A percentile compares a stretch with the other conserved stretches of the same genome.
These are phyloP conservation scores for Eragrostis curvula DNA, from an alignment of 176 grass and related monocot species.

Conservation along the genomic window DNA sequence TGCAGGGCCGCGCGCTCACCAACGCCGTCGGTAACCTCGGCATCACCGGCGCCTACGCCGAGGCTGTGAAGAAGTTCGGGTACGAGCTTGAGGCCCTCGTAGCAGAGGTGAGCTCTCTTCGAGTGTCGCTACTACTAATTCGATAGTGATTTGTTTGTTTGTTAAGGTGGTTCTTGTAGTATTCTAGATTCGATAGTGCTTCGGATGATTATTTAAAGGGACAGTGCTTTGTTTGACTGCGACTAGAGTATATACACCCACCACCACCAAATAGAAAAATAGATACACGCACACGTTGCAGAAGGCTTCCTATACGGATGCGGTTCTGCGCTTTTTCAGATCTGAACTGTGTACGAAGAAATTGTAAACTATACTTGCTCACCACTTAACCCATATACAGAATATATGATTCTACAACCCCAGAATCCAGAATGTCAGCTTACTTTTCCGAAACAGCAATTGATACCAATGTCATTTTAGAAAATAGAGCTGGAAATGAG, in stretches of 20 bases:
- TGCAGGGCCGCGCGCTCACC: conserved; percentile 93
- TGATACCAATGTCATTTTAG: not conserved
- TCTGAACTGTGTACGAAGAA: conserved; percentile 16
- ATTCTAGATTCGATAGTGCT: not conserved
- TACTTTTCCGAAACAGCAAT: not conserved
- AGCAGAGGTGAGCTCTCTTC: conserved; percentile 59
- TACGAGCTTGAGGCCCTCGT: conserved; percentile 85
- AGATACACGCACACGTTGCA: not conserved
- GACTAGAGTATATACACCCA: conserved; percentile 2
- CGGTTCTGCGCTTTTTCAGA: not conserved
- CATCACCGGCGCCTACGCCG: conserved; percentile 83
- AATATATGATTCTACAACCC: conserved; percentile 13
- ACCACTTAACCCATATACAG: not conserved
- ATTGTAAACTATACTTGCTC: conserved; percentile 20
- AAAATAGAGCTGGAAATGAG: conserved; percentile 11
- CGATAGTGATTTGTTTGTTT: conserved; percentile 21
- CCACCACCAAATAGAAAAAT: not conserved
- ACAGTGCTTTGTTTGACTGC: conserved; percentile 38
- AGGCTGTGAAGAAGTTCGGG: conserved; percentile 92
- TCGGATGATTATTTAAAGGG: conserved; percentile 44
- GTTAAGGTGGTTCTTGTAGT: conserved; percentile 8
- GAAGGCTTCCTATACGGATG: not conserved
- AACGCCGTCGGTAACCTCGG: conserved; percentile 95
- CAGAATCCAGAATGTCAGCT: not conserved
- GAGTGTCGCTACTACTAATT: conserved; percentile 22